Conservation (phyloP, 495 filamentous ascomycete genomes). For the Podospora bellae-mahoneyi region DNA sequence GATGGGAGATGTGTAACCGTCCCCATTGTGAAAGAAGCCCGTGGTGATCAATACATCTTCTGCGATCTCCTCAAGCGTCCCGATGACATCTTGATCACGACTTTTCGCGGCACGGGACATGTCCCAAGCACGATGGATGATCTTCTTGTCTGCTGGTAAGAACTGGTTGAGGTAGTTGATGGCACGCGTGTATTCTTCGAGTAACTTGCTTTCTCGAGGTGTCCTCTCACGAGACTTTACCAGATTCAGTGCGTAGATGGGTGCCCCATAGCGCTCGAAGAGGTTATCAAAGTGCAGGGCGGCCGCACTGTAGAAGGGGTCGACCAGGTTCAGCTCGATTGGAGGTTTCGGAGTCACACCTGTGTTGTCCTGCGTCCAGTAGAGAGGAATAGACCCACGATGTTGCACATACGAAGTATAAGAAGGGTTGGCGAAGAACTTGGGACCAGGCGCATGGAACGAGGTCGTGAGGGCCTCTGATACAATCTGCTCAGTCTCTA, state of each 20-base stretch:
- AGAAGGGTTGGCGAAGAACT: slow-evolving; percentile 79
- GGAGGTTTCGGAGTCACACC: slow-evolving; percentile 94
- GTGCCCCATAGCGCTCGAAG: slow-evolving; percentile 89
- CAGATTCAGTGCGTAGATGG: slow-evolving; percentile 88
- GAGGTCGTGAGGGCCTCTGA: slow-evolving; percentile 90
- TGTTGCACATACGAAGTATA: slow-evolving; percentile 98
- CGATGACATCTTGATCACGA: slow-evolving; percentile 94
- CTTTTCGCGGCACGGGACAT: slow-evolving; percentile 95
- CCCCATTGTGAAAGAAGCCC: slow-evolving; percentile 92
- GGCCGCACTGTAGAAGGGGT: slow-evolving; percentile 95
- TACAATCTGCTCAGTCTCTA: slow-evolving; percentile 99
- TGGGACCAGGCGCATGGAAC: slow-evolving; percentile 86
- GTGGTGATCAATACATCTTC: slow-evolving; percentile 80
- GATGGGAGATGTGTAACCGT: slow-evolving; percentile 57
- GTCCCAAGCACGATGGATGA: slow-evolving; percentile 92
- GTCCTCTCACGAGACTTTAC: slow-evolving; percentile 87
- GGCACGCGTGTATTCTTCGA: slow-evolving; percentile 82
- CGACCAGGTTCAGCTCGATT: slow-evolving; percentile 88
- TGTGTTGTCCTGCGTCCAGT: slow-evolving; percentile 97
- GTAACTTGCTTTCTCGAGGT: slow-evolving; percentile 87
- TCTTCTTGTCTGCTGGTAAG: slow-evolving; percentile 75
- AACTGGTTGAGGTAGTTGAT: slow-evolving; percentile 95
- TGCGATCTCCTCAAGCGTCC: slow-evolving; percentile 81
- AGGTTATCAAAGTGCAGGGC: slow-evolving; percentile 96
- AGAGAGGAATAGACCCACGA: slow-evolving; percentile 90